Base-by-base conservation (phyloP, 768 basidiomycete genomes). In the Pleurotus ostreatus region DNA sequence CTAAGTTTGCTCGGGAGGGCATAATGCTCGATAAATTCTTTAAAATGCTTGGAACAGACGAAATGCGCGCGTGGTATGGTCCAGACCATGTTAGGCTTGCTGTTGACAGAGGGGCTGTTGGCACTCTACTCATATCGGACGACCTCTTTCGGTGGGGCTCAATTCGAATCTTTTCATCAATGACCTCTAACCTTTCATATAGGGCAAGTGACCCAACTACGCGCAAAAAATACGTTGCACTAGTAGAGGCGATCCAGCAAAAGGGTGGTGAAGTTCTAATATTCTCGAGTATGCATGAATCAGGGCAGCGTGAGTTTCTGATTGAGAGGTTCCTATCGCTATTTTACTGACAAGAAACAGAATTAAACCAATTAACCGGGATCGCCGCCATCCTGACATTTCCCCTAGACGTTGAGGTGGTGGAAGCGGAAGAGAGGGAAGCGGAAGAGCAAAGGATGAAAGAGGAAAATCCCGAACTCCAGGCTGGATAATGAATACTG, bases 211-310 rank as follows among this genome's bases (percentile, higher is more conserved):
- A 97, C 60, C 87, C 90, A 4, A 71, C 69, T 16, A 79, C 82
- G 49, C 78, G 97, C 48, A 96, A 88, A 67, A 84, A 80, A 66
- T 98, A 91, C 63, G 95, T 99, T 30, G 75, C 72, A 46, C 77
- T 98, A 37, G 94, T 96, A 0, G 96, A 99, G 70, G 84, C 83
- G 37, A 94, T 98, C 13, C 85, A 88, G 62, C 79, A 84, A 46
- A 92, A 89, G 61, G 93, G 94, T 22, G 96, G 86, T 22, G 95
- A 98, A 66, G 94, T 94, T 4, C 78, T 98, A 16, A 94, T 98
- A 61, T 99, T 98, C 71, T 98, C 96, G 3, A 98, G 94, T 65
- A 98, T 99, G 97, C 97, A 99, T 67, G 97, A 99, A 72, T 93
- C 92, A 18, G 97, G 97, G 12, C 94, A 98, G 79, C 95, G 94